Evolutionary conservation across 176 grass and related monocot species (phyloP).

Genomic region (Phoenix roebelenii): DNA sequence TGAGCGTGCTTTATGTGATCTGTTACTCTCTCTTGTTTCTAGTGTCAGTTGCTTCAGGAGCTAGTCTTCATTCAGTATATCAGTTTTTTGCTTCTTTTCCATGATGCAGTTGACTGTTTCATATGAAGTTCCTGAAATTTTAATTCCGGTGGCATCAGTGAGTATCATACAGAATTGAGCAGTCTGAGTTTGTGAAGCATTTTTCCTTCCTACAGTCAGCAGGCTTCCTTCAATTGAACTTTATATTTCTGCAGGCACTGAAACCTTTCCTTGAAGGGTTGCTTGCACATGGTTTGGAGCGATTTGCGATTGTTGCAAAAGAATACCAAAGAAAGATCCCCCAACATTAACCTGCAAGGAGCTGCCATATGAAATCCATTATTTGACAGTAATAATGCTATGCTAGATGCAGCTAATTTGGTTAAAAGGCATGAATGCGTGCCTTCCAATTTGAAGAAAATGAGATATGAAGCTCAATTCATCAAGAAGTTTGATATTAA

Average conservation of each 20-base stretch:
- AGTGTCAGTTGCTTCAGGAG: neutral
- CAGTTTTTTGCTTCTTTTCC: conserved; percentile 8
- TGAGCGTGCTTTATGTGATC: conserved; percentile 24
- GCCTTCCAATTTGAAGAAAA: no score
- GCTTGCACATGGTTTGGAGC: conserved; percentile 55
- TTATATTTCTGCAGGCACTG: conserved; percentile 43
- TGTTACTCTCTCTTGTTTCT: neutral
- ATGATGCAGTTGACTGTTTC: conserved; percentile 69
- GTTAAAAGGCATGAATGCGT: no score
- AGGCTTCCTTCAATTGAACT: neutral
- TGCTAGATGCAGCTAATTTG: no score
- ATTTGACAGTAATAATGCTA: no score
- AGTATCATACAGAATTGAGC: conserved; percentile 1
- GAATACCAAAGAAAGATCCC: conserved; percentile 49
- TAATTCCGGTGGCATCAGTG: conserved; percentile 77
- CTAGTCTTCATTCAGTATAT: neutral
- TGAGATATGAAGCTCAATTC: no score
- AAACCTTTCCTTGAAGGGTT: conserved; percentile 87
- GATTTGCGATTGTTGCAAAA: conserved; percentile 49
- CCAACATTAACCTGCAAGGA: conserved; percentile 19
- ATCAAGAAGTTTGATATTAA: no score
- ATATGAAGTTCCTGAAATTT: conserved; percentile 84
- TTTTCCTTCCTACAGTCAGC: no score
- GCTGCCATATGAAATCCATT: no score
- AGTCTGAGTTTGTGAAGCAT: no score